Evolutionary conservation across 2,329 filamentous ascomycete species (phyloP).

Genomic region (Aspergillus jensenii): DNA sequence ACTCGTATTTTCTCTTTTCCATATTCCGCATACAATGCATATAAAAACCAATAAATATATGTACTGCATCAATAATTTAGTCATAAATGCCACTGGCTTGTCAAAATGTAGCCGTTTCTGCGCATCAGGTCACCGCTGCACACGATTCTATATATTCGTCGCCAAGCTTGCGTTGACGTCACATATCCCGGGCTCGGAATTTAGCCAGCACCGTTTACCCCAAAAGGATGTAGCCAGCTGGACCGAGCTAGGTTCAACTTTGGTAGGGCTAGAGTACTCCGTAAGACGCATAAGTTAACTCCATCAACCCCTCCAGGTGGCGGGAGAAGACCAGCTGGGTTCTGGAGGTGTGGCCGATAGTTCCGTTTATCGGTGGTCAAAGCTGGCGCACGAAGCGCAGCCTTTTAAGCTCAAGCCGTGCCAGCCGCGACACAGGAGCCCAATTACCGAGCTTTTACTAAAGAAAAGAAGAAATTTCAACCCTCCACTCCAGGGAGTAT

Average conservation of each 20-base stretch:
- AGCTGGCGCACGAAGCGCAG: neutral
- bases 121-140: neutral
- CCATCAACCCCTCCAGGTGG: neutral
- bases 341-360: no score
- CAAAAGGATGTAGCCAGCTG: neutral
- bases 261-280: neutral
- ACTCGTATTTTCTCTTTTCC: neutral
- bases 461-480: constrained; percentile 7
- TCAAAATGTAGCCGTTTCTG: neutral
- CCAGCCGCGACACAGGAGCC: neutral
- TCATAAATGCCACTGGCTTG: neutral
- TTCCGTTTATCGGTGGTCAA: constrained; percentile 3
- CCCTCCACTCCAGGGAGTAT: neutral
- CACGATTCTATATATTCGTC: neutral
- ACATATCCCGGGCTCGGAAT: no score
- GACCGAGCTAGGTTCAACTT: neutral
- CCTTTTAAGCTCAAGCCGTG: neutral
- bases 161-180: neutral
- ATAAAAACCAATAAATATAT: neutral
- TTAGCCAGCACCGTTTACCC: neutral
- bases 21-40: neutral
- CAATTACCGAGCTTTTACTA: constrained; percentile 4
- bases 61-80: neutral
- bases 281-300: neutral
- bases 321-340: neutral